These are phyloP conservation scores for Cryptomeria japonica DNA, from an alignment of 75 land plant genomes.

Conservation along the genomic window DNA sequence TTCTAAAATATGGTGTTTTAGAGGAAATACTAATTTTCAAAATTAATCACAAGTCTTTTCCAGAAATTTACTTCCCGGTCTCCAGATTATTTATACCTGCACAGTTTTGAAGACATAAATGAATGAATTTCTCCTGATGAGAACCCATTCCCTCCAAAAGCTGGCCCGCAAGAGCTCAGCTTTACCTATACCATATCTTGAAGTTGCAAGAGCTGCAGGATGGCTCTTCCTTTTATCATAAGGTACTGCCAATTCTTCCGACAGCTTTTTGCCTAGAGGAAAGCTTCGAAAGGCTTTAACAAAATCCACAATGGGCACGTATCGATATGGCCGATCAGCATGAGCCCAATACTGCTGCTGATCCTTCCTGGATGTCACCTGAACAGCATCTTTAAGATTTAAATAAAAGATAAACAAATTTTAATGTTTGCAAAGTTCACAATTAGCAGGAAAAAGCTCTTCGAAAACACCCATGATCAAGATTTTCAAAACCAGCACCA, in stretches of 20 bases:
- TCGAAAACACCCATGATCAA: neutral
- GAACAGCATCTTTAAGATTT: neutral
- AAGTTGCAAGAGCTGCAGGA: constrained; percentile 44
- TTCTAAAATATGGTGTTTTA: neutral
- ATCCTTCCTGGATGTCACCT: constrained; percentile 68
- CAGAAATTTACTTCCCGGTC: neutral
- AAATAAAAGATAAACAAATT: neutral
- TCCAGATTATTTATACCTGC: constrained; percentile 24
- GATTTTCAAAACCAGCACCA: neutral
- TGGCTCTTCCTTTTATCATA: constrained; percentile 44
- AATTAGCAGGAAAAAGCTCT: neutral
- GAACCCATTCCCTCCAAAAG: constrained; percentile 36
- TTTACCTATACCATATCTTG: constrained; percentile 45
- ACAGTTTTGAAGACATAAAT: constrained; percentile 35
- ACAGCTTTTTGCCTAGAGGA: constrained; percentile 38
- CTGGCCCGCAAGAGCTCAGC: constrained; percentile 40
- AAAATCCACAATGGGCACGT: constrained; percentile 43
- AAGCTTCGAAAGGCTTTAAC: constrained; percentile 41
- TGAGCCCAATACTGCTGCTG: constrained; percentile 66
- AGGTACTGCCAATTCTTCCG: constrained; percentile 33
- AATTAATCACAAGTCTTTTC: neutral
- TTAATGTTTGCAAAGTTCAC: too few relatives aligned
- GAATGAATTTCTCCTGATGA: constrained; percentile 51
- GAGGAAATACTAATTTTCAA: neutral
- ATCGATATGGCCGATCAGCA: constrained; percentile 28